A percentile compares a stretch with the other conserved stretches of the same genome.
Conservation (phyloP, 371 early-diverging fungal species). For the Dichotomocladium elegans region DNA sequence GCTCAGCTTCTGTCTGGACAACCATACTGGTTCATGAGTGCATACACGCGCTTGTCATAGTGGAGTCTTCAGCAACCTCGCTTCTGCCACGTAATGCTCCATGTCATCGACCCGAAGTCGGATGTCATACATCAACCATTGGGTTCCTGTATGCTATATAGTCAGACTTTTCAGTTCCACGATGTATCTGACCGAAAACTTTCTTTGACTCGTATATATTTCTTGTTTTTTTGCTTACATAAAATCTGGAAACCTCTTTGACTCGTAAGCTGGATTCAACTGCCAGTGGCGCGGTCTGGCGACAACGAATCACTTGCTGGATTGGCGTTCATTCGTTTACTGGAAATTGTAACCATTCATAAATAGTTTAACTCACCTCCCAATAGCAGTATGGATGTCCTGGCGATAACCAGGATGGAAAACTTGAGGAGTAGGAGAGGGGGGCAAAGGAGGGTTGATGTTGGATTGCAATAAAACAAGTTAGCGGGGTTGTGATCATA, state of each 20-base stretch:
- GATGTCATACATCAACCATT: conserved; percentile 31
- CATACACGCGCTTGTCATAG: conserved; percentile 52
- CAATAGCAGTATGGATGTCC: too few relatives aligned
- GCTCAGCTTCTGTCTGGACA: conserved; percentile 50
- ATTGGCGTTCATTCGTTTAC: too few relatives aligned
- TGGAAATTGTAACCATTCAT: too few relatives aligned
- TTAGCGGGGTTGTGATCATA: too few relatives aligned
- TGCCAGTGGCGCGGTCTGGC: too few relatives aligned
- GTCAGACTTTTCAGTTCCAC: conserved; percentile 35
- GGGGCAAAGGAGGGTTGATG: too few relatives aligned
- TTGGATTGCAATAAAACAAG: too few relatives aligned
- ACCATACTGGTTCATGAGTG: conserved; percentile 68
- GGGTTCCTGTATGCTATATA: conserved; percentile 28
- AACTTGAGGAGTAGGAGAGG: too few relatives aligned
- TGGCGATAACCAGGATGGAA: too few relatives aligned
- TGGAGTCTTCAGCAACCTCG: conserved; percentile 27
- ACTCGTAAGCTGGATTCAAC: conserved; percentile 44
- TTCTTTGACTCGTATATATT: conserved; percentile 54
- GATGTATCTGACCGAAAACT: conserved; percentile 61
- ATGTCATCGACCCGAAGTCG: conserved; percentile 49
- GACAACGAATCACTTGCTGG: too few relatives aligned
- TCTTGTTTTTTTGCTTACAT: conserved; percentile 66
- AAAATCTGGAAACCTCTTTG: conserved; percentile 67
- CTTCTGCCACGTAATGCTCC: conserved; percentile 52
- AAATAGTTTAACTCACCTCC: too few relatives aligned